A percentile compares a stretch with the other conserved stretches of the same genome.
These are phyloP conservation scores for Dryas drummondii DNA, from an alignment of 306 rosid species.

Conservation along the genomic window DNA sequence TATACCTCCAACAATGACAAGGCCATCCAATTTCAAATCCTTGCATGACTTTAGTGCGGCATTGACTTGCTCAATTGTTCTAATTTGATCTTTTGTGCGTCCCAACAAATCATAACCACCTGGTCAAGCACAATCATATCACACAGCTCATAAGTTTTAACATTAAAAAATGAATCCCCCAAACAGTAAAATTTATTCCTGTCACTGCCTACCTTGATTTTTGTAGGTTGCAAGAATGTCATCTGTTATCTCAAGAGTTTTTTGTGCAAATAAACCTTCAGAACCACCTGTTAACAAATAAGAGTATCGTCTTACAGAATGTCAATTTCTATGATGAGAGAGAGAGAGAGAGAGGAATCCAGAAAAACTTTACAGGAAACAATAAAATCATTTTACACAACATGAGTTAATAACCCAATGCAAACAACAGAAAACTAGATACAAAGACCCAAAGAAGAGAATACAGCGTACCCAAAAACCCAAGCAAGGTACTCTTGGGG, in stretches of 20 bases:
- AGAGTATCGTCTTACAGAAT: slow-evolving; percentile 19
- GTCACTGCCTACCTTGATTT: slow-evolving; percentile 72
- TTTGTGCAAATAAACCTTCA: slow-evolving; percentile 91
- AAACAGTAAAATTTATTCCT: slow-evolving; percentile 5
- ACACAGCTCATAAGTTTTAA: slow-evolving; percentile 5
- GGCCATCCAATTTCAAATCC: slow-evolving; percentile 82
- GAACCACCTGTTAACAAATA: slow-evolving; percentile 73
- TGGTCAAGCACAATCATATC: slow-evolving; percentile 33
- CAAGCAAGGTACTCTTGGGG: slow-evolving; percentile 66
- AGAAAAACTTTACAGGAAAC: not conserved
- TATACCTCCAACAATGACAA: slow-evolving; percentile 95
- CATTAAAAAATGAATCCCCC: not conserved
- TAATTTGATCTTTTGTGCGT: slow-evolving; percentile 90
- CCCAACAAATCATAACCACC: slow-evolving; percentile 99
- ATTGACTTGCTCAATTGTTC: slow-evolving; percentile 91
- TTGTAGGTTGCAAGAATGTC: slow-evolving; percentile 77
- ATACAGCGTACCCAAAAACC: slow-evolving; percentile 71
- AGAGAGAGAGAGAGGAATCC: not conserved
- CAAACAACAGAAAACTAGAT: slow-evolving; percentile 7
- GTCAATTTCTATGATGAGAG: not conserved
- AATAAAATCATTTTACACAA: not conserved
- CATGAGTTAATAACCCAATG: not conserved
- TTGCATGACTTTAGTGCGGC: slow-evolving; percentile 83
- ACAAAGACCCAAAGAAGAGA: not conserved
- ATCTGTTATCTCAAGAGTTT: slow-evolving; percentile 82